A percentile compares a stretch with the other conserved stretches of the same genome.
phyloP scores from a whole-genome alignment of 352 stramenopile species.

The Pythium oligandrum region DNA sequence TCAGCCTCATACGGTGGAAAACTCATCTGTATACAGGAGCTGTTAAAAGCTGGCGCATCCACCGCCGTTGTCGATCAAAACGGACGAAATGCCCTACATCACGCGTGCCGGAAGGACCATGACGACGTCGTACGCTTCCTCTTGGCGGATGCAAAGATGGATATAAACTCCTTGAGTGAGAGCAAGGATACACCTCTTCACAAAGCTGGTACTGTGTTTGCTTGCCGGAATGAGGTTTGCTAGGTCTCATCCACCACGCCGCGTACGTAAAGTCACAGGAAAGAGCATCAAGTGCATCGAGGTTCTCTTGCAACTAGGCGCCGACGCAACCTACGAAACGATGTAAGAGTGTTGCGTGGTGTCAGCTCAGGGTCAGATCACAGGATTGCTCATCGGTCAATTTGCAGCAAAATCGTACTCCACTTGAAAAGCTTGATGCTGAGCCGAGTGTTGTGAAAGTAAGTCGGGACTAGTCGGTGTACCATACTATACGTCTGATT shows the following conservation, averaged over 20 bases:
- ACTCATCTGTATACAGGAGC: slow-evolving; percentile 43
- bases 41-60: slow-evolving; percentile 44
- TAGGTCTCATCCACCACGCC: too few species aligned
- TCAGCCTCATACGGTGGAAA: slow-evolving; percentile 61
- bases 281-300: slow-evolving; percentile 56
- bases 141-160: slow-evolving; percentile 35
- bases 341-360: slow-evolving; percentile 27
- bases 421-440: slow-evolving; percentile 53
- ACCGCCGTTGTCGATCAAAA: slow-evolving; percentile 39
- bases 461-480: too few species aligned
- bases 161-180: slow-evolving; percentile 57
- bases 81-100: slow-evolving; percentile 63
- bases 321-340: slow-evolving; percentile 60
- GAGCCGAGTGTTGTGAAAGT: slow-evolving; percentile 27
- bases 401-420: slow-evolving; percentile 69
- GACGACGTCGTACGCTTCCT: slow-evolving; percentile 59
- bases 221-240: neutral
- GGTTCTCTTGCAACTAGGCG: slow-evolving; percentile 53
- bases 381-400: too few species aligned
- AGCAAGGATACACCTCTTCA: slow-evolving; percentile 73
- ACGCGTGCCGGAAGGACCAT: slow-evolving; percentile 72
- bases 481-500: too few species aligned
- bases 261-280: slow-evolving; percentile 25
- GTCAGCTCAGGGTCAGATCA: too few species aligned
- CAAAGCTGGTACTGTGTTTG: slow-evolving; percentile 63